These are phyloP conservation scores for Tricholoma saponaceum DNA, from an alignment of 768 basidiomycete genomes.

Conservation along the genomic window DNA sequence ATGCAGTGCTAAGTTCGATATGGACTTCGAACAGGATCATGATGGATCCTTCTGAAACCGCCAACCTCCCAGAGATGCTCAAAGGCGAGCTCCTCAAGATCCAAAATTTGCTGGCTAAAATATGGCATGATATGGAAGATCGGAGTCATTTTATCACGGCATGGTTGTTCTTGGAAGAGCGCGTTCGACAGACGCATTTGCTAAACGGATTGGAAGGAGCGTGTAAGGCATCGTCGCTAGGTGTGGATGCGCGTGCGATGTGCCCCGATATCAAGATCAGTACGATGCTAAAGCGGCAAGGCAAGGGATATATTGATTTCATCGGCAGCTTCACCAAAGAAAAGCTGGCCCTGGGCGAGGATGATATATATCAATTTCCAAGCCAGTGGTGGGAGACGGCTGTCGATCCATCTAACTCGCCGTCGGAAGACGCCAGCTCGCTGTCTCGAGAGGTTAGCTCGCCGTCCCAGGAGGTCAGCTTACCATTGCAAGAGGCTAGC, in stretches of 20 bases:
- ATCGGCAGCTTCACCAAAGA: neutral
- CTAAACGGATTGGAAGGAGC: conserved; percentile 12
- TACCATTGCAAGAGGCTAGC: too few relatives aligned
- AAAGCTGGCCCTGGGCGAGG: conserved; percentile 1
- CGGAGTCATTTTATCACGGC: conserved; percentile 2
- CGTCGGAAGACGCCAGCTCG: neutral
- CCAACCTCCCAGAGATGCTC: neutral
- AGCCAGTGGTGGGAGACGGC: conserved; percentile 16
- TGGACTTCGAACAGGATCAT: too few relatives aligned
- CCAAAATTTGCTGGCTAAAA: neutral
- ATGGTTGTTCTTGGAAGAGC: conserved; percentile 15
- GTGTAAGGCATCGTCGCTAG: neutral
- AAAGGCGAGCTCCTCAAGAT: neutral
- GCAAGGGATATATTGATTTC: neutral
- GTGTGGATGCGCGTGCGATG: conserved; percentile 12
- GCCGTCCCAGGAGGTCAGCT: neutral
- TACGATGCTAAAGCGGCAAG: conserved; percentile 8
- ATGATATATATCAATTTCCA: conserved; percentile 8
- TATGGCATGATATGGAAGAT: conserved; percentile 2
- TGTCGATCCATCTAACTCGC: neutral
- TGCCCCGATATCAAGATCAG: conserved; percentile 15
- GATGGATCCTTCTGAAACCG: too few relatives aligned
- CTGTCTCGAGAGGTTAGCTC: neutral
- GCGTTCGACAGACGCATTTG: conserved; percentile 9
- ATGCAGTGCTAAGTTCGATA: conserved; percentile 1